phyloP scores from a whole-genome alignment of 2,329 filamentous ascomycete genomes.

The Dothidotthia symphoricarpi region DNA sequence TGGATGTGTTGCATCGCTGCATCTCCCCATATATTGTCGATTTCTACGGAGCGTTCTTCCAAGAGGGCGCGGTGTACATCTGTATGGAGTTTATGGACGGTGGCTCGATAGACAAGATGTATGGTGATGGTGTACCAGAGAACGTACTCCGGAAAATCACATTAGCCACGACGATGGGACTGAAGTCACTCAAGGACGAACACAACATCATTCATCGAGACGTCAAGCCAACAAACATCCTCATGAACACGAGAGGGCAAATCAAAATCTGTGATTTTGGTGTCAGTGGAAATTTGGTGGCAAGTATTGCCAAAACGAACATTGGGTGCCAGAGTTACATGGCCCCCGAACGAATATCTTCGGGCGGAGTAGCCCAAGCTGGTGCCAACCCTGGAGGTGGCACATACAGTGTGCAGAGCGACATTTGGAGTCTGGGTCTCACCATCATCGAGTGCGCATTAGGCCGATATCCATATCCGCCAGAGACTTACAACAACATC shows the following conservation, averaged over 20 bases:
- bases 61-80: constrained; percentile 97
- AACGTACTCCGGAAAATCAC: constrained; percentile 86
- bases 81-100: constrained; percentile 99
- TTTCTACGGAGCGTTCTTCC: constrained; percentile 98
- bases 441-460: constrained; percentile 95
- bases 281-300: constrained; percentile 92
- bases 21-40: constrained; percentile 96
- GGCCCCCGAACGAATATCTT: constrained; percentile 93
- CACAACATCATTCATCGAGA: constrained; percentile 99
- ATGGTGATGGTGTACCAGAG: constrained; percentile 86
- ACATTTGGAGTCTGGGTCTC: constrained; percentile 94
- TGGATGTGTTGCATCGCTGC: constrained; percentile 93
- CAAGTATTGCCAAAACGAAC: constrained; percentile 97
- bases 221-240: constrained; percentile 98
- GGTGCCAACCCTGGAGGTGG: constrained; percentile 69
- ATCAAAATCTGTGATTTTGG: constrained; percentile 99
- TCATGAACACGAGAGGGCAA: constrained; percentile 84
- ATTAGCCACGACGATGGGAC: constrained; percentile 80
- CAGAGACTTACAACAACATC: constrained; percentile 96
- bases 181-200: constrained; percentile 92
- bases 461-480: constrained; percentile 92
- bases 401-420: constrained; percentile 95
- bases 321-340: constrained; percentile 99
- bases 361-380: constrained; percentile 72
- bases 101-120: constrained; percentile 94